A percentile compares a stretch with the other conserved stretches of the same genome.
Conservation (phyloP, 2,329 filamentous ascomycete genomes). For the Exophiala sp. region DNA sequence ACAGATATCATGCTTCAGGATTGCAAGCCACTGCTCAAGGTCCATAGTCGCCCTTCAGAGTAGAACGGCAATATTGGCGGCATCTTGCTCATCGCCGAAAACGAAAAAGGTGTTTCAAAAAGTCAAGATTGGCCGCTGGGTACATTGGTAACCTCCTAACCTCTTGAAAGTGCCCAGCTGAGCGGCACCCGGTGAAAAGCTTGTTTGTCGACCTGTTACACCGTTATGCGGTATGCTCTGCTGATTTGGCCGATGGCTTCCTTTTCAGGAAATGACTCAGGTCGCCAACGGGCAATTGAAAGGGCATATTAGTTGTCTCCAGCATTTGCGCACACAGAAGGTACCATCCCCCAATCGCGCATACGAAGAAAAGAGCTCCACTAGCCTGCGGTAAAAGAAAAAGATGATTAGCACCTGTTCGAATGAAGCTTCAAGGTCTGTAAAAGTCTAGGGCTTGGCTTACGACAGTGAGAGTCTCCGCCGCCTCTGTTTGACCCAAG, state of each 20-base stretch:
- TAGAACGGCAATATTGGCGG: no score
- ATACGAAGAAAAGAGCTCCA: not conserved
- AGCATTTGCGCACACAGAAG: not conserved
- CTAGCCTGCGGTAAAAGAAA: not conserved
- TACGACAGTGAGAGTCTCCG: not conserved
- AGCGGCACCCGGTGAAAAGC: no score
- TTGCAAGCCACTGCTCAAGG: no score
- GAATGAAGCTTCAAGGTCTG: not conserved
- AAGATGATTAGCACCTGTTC: not conserved
- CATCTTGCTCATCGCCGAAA: no score
- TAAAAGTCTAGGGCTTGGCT: not conserved
- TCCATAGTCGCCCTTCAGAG: no score
- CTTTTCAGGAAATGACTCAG: not conserved
- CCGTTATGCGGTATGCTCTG: not conserved
- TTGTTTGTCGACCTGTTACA: not conserved
- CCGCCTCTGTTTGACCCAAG: not conserved
- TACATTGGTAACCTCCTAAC: no score
- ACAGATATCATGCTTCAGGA: no score
- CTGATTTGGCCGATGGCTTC: not conserved
- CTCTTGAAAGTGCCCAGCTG: no score
- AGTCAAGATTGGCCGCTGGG: no score
- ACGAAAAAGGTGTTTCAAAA: no score
- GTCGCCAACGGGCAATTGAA: conserved; percentile 1
- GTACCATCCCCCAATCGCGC: not conserved
- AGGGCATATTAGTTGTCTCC: not conserved